These are phyloP conservation scores for Ustilaginoidea virens DNA, from an alignment of 2,329 filamentous ascomycete species.

Conservation along the genomic window DNA sequence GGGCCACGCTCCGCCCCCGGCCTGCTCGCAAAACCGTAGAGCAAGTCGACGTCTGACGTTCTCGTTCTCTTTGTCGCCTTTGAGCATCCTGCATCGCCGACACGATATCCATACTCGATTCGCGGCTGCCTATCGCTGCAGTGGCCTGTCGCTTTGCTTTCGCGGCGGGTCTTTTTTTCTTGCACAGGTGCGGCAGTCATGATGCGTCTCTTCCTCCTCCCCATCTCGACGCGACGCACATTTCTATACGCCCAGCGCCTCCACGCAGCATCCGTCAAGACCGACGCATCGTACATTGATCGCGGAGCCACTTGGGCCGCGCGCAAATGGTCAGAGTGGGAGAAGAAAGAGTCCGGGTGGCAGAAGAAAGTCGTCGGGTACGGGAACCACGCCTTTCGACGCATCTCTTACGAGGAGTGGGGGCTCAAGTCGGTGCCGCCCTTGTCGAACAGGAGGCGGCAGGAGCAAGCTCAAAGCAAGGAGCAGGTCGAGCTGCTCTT, in stretches of 20 bases:
- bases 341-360: slow-evolving; percentile 72
- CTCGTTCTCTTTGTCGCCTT: too few relatives aligned
- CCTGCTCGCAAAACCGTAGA: too few relatives aligned
- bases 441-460: slow-evolving; percentile 49
- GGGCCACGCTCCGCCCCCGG: too few relatives aligned
- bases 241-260: slow-evolving; percentile 83
- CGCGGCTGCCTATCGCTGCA: too few relatives aligned
- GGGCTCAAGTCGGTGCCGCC: slow-evolving; percentile 87
- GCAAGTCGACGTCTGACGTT: too few relatives aligned
- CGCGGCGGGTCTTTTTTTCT: too few relatives aligned
- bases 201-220: slow-evolving; percentile 91
- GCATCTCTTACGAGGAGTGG: slow-evolving; percentile 96
- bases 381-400: slow-evolving; percentile 71
- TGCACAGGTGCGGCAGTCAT: slow-evolving; percentile 8
- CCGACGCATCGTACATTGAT: slow-evolving; percentile 42
- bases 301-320: slow-evolving; percentile 56
- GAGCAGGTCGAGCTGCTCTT: slow-evolving; percentile 62
- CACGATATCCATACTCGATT: too few relatives aligned
- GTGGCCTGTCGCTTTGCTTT: too few relatives aligned
- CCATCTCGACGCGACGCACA: slow-evolving; percentile 79
- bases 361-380: slow-evolving; percentile 74
- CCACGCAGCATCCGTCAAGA: slow-evolving; percentile 35
- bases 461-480: slow-evolving; percentile 45
- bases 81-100: too few relatives aligned
- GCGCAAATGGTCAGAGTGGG: slow-evolving; percentile 73